Evolutionary conservation across 2,329 filamentous ascomycete species (phyloP).

Genomic region (Ceratocystis lukuohia): DNA sequence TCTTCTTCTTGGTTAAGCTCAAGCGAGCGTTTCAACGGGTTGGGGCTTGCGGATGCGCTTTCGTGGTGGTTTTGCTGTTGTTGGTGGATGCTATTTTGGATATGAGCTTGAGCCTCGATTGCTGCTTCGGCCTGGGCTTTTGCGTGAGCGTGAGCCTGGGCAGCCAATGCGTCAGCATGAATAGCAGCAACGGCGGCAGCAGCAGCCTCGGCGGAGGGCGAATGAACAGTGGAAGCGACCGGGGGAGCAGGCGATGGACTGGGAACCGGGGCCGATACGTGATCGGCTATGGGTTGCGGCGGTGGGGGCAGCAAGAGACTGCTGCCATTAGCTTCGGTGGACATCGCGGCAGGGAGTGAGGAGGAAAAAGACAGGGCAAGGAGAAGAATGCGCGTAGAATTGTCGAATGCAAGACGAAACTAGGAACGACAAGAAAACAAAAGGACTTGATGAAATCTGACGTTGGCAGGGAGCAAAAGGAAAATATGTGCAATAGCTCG

Average conservation of each 20-base stretch:
- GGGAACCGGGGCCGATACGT: not conserved
- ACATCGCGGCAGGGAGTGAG: conserved; percentile 31
- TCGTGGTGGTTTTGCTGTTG: conserved; percentile 12
- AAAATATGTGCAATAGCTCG: not conserved
- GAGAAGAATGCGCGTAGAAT: not conserved
- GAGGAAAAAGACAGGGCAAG: not conserved
- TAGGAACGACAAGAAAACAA: too few relatives aligned
- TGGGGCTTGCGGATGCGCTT: conserved; percentile 27
- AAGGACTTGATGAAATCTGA: too few relatives aligned
- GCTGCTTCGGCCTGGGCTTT: not conserved
- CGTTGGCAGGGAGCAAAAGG: not conserved
- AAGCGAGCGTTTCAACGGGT: conserved; percentile 32
- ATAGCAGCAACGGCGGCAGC: conserved; percentile 24
- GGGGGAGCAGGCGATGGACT: conserved; percentile 23
- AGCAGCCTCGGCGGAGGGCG: conserved; percentile 14
- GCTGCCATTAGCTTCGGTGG: conserved; percentile 30
- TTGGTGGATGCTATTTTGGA: conserved; percentile 5
- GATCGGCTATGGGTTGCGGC: conserved; percentile 25
- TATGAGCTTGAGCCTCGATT: not conserved
- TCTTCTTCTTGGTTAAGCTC: conserved; percentile 23
- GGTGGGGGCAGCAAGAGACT: conserved; percentile 30
- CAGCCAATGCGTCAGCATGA: conserved; percentile 31
- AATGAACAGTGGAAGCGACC: conserved; percentile 27
- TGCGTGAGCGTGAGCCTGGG: conserved; percentile 22
- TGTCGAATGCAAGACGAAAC: too few relatives aligned